A percentile compares a stretch with the other conserved stretches of the same genome.
phyloP scores from a whole-genome alignment of 148 eudicot species.

The Rhododendron molle region DNA sequence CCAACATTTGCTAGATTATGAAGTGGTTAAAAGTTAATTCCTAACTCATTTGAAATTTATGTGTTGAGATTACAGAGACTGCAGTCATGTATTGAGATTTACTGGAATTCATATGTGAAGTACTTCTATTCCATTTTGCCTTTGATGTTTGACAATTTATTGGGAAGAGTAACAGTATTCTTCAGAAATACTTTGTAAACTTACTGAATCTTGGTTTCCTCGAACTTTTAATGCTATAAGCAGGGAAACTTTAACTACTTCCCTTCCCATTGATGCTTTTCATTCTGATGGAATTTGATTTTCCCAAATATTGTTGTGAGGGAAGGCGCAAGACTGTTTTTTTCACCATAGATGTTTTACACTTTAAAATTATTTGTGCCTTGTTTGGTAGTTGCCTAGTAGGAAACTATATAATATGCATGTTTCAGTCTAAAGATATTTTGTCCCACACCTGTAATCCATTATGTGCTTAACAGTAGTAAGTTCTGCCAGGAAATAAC shows the following conservation, averaged over 20 bases:
- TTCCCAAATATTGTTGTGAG: not conserved
- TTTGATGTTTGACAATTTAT: not conserved
- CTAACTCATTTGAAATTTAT: not conserved
- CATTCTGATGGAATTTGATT: not conserved
- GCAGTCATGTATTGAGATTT: not conserved
- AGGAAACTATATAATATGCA: not conserved
- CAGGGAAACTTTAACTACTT: not conserved
- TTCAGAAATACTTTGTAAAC: not conserved
- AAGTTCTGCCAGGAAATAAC: not conserved
- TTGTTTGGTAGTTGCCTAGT: not conserved
- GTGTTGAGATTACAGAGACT: not conserved
- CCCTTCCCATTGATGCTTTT: not conserved
- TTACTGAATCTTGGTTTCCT: not conserved
- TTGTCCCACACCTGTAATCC: not conserved
- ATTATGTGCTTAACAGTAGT: not conserved
- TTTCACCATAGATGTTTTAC: not conserved
- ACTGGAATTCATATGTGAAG: not conserved
- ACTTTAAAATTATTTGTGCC: not conserved
- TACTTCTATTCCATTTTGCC: not conserved
- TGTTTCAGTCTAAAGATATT: not conserved
- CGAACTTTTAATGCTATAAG: not conserved
- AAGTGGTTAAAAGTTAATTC: not conserved
- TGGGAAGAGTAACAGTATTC: not conserved
- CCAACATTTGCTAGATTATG: not conserved
- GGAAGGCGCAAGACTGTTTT: not conserved